Conservation (phyloP, 2,329 filamentous ascomycete genomes). For the Fusarium liriodendri region DNA sequence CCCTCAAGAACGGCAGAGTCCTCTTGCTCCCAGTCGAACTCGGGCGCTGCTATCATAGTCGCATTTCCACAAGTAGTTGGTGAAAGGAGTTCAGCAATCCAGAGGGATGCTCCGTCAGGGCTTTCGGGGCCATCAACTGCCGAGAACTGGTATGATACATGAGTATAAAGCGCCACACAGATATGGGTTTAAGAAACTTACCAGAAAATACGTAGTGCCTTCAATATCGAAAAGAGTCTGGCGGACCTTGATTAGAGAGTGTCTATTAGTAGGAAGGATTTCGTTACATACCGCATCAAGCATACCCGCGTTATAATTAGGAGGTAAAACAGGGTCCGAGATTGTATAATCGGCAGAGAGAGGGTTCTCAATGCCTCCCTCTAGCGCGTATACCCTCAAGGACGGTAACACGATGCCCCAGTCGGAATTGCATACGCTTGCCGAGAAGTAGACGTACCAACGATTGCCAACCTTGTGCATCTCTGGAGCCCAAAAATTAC, state of each 20-base stretch:
- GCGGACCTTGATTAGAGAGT: background rate
- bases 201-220: background rate
- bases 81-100: background rate
- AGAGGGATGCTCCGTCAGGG: conserved; percentile 1
- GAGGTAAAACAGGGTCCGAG: background rate
- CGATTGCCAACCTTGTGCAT: background rate
- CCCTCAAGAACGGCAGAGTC: background rate
- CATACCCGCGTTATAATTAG: background rate
- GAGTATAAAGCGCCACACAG: background rate
- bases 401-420: conserved; percentile 1
- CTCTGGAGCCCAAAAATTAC: background rate
- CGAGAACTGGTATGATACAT: background rate
- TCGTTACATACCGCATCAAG: background rate
- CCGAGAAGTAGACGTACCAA: conserved; percentile 1
- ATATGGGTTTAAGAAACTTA: background rate
- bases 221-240: background rate
- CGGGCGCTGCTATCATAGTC: background rate
- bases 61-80: background rate
- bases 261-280: background rate
- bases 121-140: background rate
- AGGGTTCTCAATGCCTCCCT: background rate
- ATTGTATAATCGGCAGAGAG: background rate
- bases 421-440: background rate
- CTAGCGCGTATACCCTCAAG: background rate
- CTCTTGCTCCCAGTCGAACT: conserved; percentile 1